Evolutionary conservation across 2,329 filamentous ascomycete species (phyloP).

Genomic region (Phialophora verrucosa): DNA sequence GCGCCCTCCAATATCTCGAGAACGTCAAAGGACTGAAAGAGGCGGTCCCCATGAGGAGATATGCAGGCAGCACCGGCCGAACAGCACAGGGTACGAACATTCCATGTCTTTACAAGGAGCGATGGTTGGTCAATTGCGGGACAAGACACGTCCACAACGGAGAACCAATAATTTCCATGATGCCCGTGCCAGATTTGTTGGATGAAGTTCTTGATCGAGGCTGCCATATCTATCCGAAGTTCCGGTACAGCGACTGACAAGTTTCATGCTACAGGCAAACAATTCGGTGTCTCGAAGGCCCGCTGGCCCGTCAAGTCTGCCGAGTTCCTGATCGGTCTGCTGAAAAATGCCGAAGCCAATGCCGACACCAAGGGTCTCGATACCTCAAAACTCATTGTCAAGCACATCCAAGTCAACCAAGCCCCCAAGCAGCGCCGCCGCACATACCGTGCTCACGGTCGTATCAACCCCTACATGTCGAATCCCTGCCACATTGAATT

Average conservation of each 20-base stretch:
- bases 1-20: conserved; percentile 94
- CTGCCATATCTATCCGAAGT: neutral
- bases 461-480: conserved; percentile 99
- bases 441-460: conserved; percentile 99
- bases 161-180: neutral
- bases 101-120: neutral
- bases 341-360: conserved; percentile 97
- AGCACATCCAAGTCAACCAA: conserved; percentile 99
- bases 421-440: conserved; percentile 98
- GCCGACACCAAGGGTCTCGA: conserved; percentile 97
- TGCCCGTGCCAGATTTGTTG: neutral
- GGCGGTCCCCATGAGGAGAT: conserved; percentile 97
- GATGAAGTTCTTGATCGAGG: neutral
- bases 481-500: conserved; percentile 99
- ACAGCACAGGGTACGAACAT: conserved; percentile 86
- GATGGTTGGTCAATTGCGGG: neutral
- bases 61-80: conserved; percentile 93
- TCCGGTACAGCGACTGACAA: conserved; percentile 19
- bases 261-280: conserved; percentile 73
- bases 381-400: conserved; percentile 95
- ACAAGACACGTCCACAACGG: neutral
- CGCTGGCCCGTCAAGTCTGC: conserved; percentile 99
- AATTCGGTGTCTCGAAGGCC: conserved; percentile 96
- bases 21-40: conserved; percentile 97
- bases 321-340: conserved; percentile 94